phyloP scores from a whole-genome alignment of 768 basidiomycete species.

The Cystobasidium tubakii region DNA sequence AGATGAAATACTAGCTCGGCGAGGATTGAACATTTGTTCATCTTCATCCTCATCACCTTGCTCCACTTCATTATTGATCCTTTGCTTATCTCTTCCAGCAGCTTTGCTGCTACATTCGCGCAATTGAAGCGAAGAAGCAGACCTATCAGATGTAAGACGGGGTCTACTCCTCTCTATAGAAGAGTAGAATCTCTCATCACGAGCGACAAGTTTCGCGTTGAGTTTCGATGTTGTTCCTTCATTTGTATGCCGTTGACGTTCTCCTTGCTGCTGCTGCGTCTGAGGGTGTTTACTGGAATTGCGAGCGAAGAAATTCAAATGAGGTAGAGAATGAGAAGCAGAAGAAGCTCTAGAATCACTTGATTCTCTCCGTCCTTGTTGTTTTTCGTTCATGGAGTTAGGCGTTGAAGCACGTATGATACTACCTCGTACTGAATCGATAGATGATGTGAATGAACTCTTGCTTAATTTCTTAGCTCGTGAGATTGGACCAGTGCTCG shows the following conservation, averaged over 20 bases:
- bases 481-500: not conserved
- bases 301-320: not conserved
- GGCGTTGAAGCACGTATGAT: not conserved
- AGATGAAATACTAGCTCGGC: conserved; percentile 18
- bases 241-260: not conserved
- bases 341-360: conserved; percentile 1
- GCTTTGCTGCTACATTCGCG: not conserved
- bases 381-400: no score
- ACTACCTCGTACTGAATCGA: not conserved
- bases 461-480: not conserved
- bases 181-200: conserved; percentile 1
- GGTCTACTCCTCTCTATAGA: not conserved
- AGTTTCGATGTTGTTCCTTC: not conserved
- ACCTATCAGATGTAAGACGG: not conserved
- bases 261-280: not conserved
- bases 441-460: not conserved
- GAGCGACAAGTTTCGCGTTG: conserved; percentile 10
- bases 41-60: not conserved
- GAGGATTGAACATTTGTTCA: not conserved
- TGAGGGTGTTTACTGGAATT: conserved; percentile 4
- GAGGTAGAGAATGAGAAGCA: not conserved
- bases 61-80: not conserved
- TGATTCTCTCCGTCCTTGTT: not conserved
- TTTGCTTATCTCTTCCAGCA: not conserved
- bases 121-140: conserved; percentile 24